Conservation (phyloP, 495 filamentous ascomycete genomes). For the Xylaria acuta region DNA sequence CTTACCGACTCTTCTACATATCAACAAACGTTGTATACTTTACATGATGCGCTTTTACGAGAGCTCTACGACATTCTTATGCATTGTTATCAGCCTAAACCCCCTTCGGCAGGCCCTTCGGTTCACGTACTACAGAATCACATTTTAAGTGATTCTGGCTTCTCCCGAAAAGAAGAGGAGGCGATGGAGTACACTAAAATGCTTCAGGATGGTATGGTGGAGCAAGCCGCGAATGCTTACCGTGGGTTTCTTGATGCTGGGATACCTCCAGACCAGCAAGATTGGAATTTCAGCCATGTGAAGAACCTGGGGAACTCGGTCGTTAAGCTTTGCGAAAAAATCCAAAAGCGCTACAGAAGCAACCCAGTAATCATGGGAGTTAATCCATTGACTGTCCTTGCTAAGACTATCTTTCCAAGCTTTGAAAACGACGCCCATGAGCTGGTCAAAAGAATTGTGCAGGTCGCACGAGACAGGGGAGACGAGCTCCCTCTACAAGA, state of each 20-base stretch:
- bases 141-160: constrained; percentile 78
- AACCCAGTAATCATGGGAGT: constrained; percentile 92
- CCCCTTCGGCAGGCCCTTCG: constrained; percentile 75
- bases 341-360: constrained; percentile 88
- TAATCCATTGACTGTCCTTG: constrained; percentile 79
- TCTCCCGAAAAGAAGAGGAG: constrained; percentile 71
- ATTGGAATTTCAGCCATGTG: constrained; percentile 87
- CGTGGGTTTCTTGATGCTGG: constrained; percentile 71
- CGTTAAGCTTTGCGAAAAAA: constrained; percentile 78
- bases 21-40: constrained; percentile 71
- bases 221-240: constrained; percentile 77
- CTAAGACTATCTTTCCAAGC: constrained; percentile 82
- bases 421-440: constrained; percentile 88
- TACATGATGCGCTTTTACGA: constrained; percentile 83
- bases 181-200: constrained; percentile 70
- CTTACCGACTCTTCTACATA: constrained; percentile 77
- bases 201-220: constrained; percentile 72
- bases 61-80: constrained; percentile 87
- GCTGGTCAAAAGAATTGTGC: constrained; percentile 79
- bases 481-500: constrained; percentile 85
- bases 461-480: constrained; percentile 67
- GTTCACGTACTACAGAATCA: constrained; percentile 86
- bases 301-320: constrained; percentile 87
- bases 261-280: constrained; percentile 74
- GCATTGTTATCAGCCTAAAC: constrained; percentile 87